Percentiles rank a stretch among this genome's conserved stretches.
phyloP scores from a whole-genome alignment of 768 basidiomycete species.

The Megacollybia marginata region DNA sequence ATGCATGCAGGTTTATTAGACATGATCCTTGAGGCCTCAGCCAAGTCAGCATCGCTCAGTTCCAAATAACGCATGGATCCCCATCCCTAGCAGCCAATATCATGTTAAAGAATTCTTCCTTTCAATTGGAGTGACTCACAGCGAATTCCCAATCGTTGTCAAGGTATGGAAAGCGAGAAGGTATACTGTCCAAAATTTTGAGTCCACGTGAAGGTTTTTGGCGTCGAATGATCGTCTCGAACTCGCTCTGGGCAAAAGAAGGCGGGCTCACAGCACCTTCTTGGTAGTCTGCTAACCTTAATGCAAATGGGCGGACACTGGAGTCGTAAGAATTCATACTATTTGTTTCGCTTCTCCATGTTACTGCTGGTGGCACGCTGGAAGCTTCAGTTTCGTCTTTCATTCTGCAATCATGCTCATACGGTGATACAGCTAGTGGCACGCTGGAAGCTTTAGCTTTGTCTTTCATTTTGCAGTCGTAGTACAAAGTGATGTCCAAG shows the following conservation, averaged over 20 bases:
- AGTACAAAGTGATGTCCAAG: too few species aligned
- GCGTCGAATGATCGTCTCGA: conserved; percentile 52
- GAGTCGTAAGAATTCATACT: too few species aligned
- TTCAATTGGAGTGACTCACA: conserved; percentile 13
- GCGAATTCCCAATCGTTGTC: conserved; percentile 64
- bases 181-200: conserved; percentile 28
- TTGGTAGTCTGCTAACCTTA: too few species aligned
- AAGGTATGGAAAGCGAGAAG: conserved; percentile 58
- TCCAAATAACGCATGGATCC: conserved; percentile 43
- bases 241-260: conserved; percentile 40
- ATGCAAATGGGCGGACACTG: too few species aligned
- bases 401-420: too few species aligned
- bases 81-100: conserved; percentile 31
- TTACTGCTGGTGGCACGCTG: too few species aligned
- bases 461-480: too few species aligned
- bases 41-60: conserved; percentile 29
- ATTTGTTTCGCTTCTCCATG: too few species aligned
- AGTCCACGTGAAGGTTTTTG: conserved; percentile 43
- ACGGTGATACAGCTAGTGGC: too few species aligned
- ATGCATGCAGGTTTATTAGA: conserved; percentile 30
- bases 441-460: too few species aligned
- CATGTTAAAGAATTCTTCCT: too few species aligned
- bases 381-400: too few species aligned
- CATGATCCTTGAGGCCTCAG: conserved; percentile 18
- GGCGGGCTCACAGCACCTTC: conserved; percentile 20